phyloP scores from a whole-genome alignment of 75 land plant genomes.

The Ceratopteris richardii region DNA sequence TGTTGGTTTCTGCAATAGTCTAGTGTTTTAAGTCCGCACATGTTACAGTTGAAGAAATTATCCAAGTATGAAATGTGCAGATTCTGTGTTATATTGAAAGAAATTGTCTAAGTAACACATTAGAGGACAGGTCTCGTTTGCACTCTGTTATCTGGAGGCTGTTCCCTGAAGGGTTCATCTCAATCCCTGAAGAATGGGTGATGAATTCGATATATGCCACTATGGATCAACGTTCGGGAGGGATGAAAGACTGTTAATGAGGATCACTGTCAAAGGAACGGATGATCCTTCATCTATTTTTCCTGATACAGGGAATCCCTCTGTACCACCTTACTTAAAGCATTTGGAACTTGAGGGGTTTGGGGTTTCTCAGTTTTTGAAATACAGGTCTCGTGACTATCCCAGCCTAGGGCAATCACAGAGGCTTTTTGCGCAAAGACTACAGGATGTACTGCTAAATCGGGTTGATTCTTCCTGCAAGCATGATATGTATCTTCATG shows the following conservation, averaged over 20 bases:
- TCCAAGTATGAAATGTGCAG: not conserved
- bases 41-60: not conserved
- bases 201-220: slow-evolving; percentile 1
- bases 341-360: slow-evolving; percentile 3
- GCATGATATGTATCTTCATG: not conserved
- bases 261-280: not conserved
- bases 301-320: not conserved
- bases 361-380: slow-evolving; percentile 1
- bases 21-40: not conserved
- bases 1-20: not conserved
- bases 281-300: slow-evolving; percentile 4
- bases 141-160: not conserved
- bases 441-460: slow-evolving; percentile 6
- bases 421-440: not conserved
- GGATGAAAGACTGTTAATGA: not conserved
- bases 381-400: slow-evolving; percentile 3
- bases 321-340: not conserved
- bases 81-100: too few relatives aligned
- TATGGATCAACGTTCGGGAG: not conserved
- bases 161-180: not conserved
- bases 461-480: slow-evolving; percentile 4
- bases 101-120: too few relatives aligned
- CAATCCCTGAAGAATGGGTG: not conserved
- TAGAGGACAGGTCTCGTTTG: too few relatives aligned
- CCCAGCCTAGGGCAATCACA: not conserved